Percentiles rank a stretch among this genome's conserved stretches.
Conservation (phyloP, 228 moss, liverwort and hornwort species). For the Sphagnum magellanicum region DNA sequence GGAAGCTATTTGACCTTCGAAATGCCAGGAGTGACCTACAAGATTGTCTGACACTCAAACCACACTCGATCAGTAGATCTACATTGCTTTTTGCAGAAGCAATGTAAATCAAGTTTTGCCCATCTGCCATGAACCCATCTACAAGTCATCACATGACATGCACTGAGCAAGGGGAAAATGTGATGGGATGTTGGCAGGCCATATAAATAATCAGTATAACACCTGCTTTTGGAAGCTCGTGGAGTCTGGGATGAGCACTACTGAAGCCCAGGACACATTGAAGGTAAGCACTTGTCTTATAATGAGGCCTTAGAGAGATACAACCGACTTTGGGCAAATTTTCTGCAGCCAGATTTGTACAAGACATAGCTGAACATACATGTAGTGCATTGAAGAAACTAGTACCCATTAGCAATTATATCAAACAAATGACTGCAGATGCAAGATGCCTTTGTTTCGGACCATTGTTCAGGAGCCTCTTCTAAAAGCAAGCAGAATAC, state of each 20-base stretch:
- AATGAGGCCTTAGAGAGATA: too few relatives aligned
- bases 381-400: background rate
- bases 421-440: background rate
- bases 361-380: background rate
- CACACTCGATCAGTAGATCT: too few relatives aligned
- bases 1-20: background rate
- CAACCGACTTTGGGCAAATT: too few relatives aligned
- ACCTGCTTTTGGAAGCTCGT: constrained; percentile 93
- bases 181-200: constrained; percentile 32
- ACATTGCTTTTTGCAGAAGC: background rate
- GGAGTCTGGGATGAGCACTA: constrained; percentile 44
- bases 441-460: background rate
- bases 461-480: background rate
- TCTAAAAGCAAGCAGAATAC: background rate
- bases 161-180: background rate
- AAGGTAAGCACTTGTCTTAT: constrained; percentile 29
- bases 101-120: background rate
- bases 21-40: too few relatives aligned
- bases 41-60: too few relatives aligned
- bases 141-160: background rate
- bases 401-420: background rate
- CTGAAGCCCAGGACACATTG: constrained; percentile 56
- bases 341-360: too few relatives aligned
- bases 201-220: constrained; percentile 89
- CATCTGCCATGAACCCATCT: background rate